phyloP scores from a whole-genome alignment of 1,139 yeast species.

The Hanseniaspora gamundiae region DNA sequence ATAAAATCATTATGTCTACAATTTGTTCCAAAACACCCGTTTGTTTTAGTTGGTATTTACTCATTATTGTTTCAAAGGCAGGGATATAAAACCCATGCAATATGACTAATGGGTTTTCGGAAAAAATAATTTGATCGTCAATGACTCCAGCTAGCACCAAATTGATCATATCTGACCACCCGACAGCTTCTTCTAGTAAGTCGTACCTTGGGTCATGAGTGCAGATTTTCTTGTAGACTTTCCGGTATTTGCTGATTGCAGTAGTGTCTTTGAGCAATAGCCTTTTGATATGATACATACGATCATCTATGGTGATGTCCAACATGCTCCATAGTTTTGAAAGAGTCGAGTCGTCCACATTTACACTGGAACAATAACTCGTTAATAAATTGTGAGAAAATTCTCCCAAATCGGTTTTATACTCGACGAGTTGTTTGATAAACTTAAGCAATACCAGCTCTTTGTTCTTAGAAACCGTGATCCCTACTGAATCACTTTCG shows the following conservation, averaged over 20 bases:
- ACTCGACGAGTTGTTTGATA: not conserved
- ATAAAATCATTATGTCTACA: slow-evolving; percentile 39
- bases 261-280: not conserved
- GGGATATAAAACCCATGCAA: not conserved
- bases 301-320: not conserved
- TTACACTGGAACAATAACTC: not conserved
- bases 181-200: not conserved
- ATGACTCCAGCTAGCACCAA: not conserved
- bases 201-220: not conserved
- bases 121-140: not conserved
- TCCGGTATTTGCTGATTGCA: not conserved
- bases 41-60: slow-evolving; percentile 71
- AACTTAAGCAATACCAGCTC: not conserved
- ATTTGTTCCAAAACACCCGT: slow-evolving; percentile 54
- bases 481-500: no score
- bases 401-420: not conserved
- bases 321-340: not conserved
- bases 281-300: slow-evolving; percentile 1
- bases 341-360: not conserved
- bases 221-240: not conserved
- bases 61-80: slow-evolving; percentile 39
- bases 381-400: not conserved
- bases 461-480: no score
- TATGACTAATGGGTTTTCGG: not conserved
- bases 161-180: not conserved